Conservation (phyloP, 1,284 basidiomycete species). For the Melampsora americana region DNA sequence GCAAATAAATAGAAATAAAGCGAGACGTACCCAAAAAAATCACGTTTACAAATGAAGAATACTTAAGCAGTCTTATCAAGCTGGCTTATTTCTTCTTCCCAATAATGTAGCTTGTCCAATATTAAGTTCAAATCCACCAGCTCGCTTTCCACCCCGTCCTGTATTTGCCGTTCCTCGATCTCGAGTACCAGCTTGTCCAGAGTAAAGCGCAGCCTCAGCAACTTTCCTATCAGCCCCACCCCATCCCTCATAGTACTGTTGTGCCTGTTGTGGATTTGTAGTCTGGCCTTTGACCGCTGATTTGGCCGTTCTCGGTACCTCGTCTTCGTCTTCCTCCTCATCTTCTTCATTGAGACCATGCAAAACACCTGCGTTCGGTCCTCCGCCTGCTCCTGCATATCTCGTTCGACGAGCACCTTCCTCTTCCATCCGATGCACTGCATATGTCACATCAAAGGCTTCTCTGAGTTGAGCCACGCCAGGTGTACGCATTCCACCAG, state of each 20-base stretch:
- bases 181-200: slow-evolving; percentile 71
- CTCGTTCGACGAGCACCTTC: slow-evolving; percentile 76
- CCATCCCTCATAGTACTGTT: slow-evolving; percentile 50
- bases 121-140: slow-evolving; percentile 70
- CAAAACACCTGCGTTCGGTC: slow-evolving; percentile 61
- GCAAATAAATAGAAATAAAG: too few species aligned
- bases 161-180: slow-evolving; percentile 58
- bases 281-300: not conserved
- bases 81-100: slow-evolving; percentile 58
- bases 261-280: not conserved
- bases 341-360: slow-evolving; percentile 81
- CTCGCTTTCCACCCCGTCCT: slow-evolving; percentile 9
- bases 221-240: slow-evolving; percentile 55
- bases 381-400: slow-evolving; percentile 64
- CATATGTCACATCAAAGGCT: slow-evolving; percentile 98
- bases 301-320: not conserved
- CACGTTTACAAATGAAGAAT: too few species aligned
- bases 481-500: slow-evolving; percentile 81
- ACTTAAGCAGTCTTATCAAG: too few species aligned
- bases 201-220: slow-evolving; percentile 58
- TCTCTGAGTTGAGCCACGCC: slow-evolving; percentile 85
- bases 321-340: slow-evolving; percentile 61
- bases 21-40: too few species aligned
- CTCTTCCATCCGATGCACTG: slow-evolving; percentile 98
- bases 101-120: slow-evolving; percentile 78